Evolutionary conservation across 1,139 yeast genomes (phyloP), one percentile per base, ranked within the genome.

Genomic region (Pichia sp.): DNA sequence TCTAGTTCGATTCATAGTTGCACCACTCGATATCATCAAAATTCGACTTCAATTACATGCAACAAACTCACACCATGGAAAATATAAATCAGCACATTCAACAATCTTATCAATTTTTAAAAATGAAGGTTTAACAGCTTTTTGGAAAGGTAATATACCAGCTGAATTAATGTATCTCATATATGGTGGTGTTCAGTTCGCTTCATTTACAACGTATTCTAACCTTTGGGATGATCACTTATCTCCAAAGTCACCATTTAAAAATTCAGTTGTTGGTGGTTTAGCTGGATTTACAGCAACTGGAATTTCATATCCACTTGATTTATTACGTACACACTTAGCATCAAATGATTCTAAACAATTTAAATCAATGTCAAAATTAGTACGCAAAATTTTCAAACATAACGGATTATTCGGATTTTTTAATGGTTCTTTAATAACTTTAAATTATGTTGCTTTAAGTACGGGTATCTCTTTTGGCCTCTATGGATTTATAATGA

Each of bases 61-160:
- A 2, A 52, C 93, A 3, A 80, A 72, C 55, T 46, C 50, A 1
- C 52, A 57, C 45, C 47, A 59, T 16, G 31, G 55, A 16, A 65
- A 63, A 56, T 68, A 72, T 54, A 58, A 62, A 5, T 73, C 75
- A 2, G 61, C 76, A 2, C 42, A 68, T 3, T 57, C 62, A 5
- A 72, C 79, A 0, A 63, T 75, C 33, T 50, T 48, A 16, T 64
- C 70, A 1, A 73, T 82, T 2, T 60, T 69, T 2, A 60, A 61
- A 19, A 71, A 74, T 31, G 89, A 84, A 61, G 88, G 89, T 3
- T n/a, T 77, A 0, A 57, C 60, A 13, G 83, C 91, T 0, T 73
- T 93, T 27, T 93, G 98, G 98, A 91, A 90, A 67, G 99, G 99
- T 0, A 93, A 93, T 66, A 79, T 88, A 0, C 96, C 99, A 0